Evolutionary conservation across 75 land plant genomes (phyloP), one percentile per base, ranked within the genome.

Genomic region (Pinus taeda): DNA sequence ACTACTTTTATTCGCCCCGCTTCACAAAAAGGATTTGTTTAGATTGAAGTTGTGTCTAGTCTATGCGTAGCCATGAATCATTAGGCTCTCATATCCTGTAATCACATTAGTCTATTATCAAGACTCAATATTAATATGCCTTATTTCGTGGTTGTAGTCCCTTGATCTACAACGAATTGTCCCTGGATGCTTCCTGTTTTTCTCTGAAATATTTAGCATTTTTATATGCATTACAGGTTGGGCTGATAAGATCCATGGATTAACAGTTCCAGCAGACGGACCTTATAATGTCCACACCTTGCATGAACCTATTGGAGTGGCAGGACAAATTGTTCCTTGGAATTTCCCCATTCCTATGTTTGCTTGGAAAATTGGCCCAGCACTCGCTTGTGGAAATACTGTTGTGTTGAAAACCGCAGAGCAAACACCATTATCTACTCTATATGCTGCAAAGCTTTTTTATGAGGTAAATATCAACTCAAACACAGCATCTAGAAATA

Each of bases 211-310:
- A 49, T 8, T 8, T 49, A 8, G 12, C 55, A 9, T 49, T 49
- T 49, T 49, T 49, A 0, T 49, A 49, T 49, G 12, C 55, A 49
- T 26, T 73, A 12, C 85, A 93, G 99, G 99, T 36, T 97, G 99
- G 99, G 95, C 98, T 11, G 99, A 97, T 79, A 97, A 97, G 78
- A 95, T 97, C n/a, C 89, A 88, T 72, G 99, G 99, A 15, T 69
- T 83, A 15, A 88, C 93, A 15, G 83, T 91, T 33, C 93, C 87
- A 11, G 85, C 93, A 11, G 98, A 94, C 84, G 91, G 93, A 6
- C 81, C 84, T 1, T 75, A 90, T 60, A 85, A 90, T 59, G 88
- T 86, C n/a, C 89, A 95, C 56, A 86, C 85, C 14, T 55, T 92
- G 70, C 95, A 91, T 61, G 99, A 97, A 63, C 99, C 99, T 6